Base-by-base conservation (phyloP, 139 green algal genomes). In the Tetradesmus obliquus region DNA sequence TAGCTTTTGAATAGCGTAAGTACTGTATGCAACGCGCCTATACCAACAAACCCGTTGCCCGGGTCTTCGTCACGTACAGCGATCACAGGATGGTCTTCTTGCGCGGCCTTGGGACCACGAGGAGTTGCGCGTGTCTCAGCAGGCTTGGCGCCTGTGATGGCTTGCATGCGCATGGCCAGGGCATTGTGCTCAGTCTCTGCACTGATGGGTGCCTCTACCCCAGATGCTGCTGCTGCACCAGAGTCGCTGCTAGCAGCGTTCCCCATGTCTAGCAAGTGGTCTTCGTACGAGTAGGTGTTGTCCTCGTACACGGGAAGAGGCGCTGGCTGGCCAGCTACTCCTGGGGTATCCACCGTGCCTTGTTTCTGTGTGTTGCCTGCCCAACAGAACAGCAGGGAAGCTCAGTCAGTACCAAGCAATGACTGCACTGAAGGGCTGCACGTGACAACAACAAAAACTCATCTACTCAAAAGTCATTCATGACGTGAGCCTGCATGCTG, bases 101-200 rank as follows among this genome's bases (percentile, higher is more conserved):
- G 66, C 66, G 66, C 69, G 3, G 92, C 71, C 57, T 84, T 93
- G 13, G 84, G 89, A 19, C 89, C 89, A 45, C 89, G 89, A 6
- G 89, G 82, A 45, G 88, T 92, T 2, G 88, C 66, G 4, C 58
- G 57, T 2, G 89, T 89, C 7, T 92, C 89, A 17, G 51, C 89
- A 51, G 89, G 79, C 66, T 92, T 92, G n/a, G 89, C 89, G 60
- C 89, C 89, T 58, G 88, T 91, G 76, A 91, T 91, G n/a, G 88
- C 88, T 58, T 91, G 88, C 19, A 87, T 72, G 55, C 88, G 88
- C 12, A 72, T 71, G 5, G 84, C 84, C 13, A 62, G n/a, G 15
- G 55, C 84, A 82, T 86, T 91, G n/a, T 58, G 10, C 76, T 91
- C 76, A 5, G 76, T 60, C 53, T 91, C 88, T 24, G 81, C 81